Base-by-base conservation (phyloP, 768 basidiomycete species). In the Hericium rajendrae region DNA sequence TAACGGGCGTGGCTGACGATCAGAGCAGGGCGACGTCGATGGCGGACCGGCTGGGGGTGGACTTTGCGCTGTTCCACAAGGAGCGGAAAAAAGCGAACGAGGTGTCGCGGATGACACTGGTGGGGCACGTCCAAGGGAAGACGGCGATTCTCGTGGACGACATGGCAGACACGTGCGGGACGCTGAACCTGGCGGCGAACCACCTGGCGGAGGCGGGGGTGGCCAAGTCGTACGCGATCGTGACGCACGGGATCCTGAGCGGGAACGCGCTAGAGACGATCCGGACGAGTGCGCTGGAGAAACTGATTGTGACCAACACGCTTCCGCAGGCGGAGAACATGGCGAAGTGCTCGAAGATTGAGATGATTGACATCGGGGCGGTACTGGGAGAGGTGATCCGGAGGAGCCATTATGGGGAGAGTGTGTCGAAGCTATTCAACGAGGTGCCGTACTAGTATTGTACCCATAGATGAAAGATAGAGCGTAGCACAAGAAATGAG, bases 51-150 rank as follows among this genome's bases (percentile, higher is more conserved):
- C 79, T 98, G 59, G 92, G 93, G 53, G 90, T 98, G 57, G 95
- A 98, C 67, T 98, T 99, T 75, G 97, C 97, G 24, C 76, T 99
- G 55, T 98, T 98, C 78, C 97, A 99, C 83, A 94, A 98, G 69
- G 97, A 99, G 77, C 88, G 95, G 59, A 94, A 94, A 76, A 94
- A 91, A 73, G 91, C 91, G 32, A 95, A 94, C 71, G 88, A 92
- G 61, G 91, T 95, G 6, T 93, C 91, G 59, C 84, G 93, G 56
- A 94, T 94, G 93, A 82, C 94, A 56, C 83, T 99, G 53, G 95
- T 99, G 48, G 97, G 97, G 1, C 85, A 92, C 66, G 94, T 94
- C 60, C 84, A 82, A 68, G 93, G 86, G 68, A 94, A 97, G 75
- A 79, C 84, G 46, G 97, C 94, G 55, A 94, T 99, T 57, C 77